Evolutionary conservation across 2,329 filamentous ascomycete genomes (phyloP), one percentile per base, ranked within the genome.

Genomic region (Cladorrhinum sp.): DNA sequence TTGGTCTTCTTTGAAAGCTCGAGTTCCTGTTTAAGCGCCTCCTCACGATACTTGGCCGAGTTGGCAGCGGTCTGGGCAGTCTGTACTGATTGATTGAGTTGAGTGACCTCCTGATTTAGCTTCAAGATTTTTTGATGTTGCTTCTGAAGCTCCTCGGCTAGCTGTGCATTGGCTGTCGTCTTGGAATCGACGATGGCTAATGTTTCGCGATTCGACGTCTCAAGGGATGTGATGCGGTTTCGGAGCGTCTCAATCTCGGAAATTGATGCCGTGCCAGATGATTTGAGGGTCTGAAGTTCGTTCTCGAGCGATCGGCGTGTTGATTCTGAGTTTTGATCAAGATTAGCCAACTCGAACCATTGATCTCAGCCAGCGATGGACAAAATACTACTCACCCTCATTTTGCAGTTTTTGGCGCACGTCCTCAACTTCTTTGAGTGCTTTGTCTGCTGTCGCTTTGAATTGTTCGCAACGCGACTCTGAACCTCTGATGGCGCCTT

Each of bases 141-240:
- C 56, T 89, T 85, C 46, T 92, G 88, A 20, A 99, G 83, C 69
- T 99, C 95, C 61, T 92, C 88, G 3, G 91, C 87, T 2, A 99
- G 82, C 62, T 87, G 87, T 67, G 96, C 91, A 72, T 97, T 92
- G 39, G 92, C 90, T 9, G 86, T 86, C 58, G 90, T 91, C 76
- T 97, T 97, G 18, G 91, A 89, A 71, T 98, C 94, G 64, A 98
- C 87, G 33, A 97, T 86, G 48, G 90, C 88, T 3, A 98, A 78
- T 14, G 92, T 94, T 65, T 97, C 94, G 64, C 95, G 89, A 72
- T 96, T 98, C 6, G 94, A 95, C 0, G 91, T 87, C 75, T 99
- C 93, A 2, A 99, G 85, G 0, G 91, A 90, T 54, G 88, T 80
- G 69, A 99, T 92, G 68, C 94, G 92, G 62, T 90, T 86, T 69